Percentiles rank a stretch among this genome's conserved stretches.
Conservation (phyloP, 495 filamentous ascomycete species). For the Hypomontagnella monticulosa region DNA sequence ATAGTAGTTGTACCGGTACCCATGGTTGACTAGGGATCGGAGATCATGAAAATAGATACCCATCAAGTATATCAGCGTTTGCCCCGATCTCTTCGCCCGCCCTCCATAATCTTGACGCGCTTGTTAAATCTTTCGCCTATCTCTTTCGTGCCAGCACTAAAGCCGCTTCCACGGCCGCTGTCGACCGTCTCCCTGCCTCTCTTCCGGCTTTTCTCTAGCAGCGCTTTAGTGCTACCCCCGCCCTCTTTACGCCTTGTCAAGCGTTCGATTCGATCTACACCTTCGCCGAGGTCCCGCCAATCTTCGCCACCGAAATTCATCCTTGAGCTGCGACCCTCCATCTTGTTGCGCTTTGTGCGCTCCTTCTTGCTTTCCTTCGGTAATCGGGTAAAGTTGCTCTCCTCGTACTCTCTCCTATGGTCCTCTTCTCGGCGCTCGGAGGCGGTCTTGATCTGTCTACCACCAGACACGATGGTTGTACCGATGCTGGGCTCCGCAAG, state of each 20-base stretch:
- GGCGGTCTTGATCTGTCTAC: constrained; percentile 76
- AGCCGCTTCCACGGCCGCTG: constrained; percentile 64
- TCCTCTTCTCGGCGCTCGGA: constrained; percentile 74
- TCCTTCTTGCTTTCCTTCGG: constrained; percentile 86
- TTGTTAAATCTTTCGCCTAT: constrained; percentile 79
- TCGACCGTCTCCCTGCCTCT: constrained; percentile 67
- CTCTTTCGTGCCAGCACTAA: constrained; percentile 50
- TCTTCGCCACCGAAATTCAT: constrained; percentile 84
- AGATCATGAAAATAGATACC: constrained; percentile 55
- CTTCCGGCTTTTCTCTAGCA: constrained; percentile 84
- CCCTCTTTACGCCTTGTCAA: constrained; percentile 69
- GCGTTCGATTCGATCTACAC: constrained; percentile 77
- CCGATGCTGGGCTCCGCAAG: constrained; percentile 84
- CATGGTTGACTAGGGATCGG: constrained; percentile 62
- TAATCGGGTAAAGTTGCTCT: constrained; percentile 84
- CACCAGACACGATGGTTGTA: constrained; percentile 76
- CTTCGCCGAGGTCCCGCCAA: constrained; percentile 79
- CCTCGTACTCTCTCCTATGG: constrained; percentile 81
- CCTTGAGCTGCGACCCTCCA: constrained; percentile 51
- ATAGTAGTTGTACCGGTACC: background rate
- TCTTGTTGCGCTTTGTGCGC: constrained; percentile 58
- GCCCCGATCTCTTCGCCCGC: constrained; percentile 64
- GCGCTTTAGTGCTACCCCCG: constrained; percentile 62
- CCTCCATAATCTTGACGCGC: constrained; percentile 72
- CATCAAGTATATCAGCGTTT: constrained; percentile 40